Conservation (phyloP, 805 yeast genomes). For the Ogataea wickerhamii region DNA sequence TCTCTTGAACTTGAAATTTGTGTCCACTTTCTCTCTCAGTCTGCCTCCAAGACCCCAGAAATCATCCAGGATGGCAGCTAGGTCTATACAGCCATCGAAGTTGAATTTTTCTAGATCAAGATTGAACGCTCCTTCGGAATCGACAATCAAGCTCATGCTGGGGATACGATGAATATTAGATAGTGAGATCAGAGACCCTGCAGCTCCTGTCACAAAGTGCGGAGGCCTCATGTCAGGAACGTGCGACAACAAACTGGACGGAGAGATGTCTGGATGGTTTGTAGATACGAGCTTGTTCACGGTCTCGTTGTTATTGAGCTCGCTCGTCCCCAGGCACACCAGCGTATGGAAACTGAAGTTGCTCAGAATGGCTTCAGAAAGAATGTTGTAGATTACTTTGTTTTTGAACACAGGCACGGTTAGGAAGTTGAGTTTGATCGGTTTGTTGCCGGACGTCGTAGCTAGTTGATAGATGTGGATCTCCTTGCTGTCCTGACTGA, state of each 20-base stretch:
- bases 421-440: constrained; percentile 10
- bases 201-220: constrained; percentile 43
- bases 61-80: constrained; percentile 19
- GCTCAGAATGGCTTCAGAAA: constrained; percentile 15
- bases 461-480: constrained; percentile 14
- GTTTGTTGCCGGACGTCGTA: not conserved
- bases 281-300: constrained; percentile 15
- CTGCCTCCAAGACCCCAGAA: constrained; percentile 9
- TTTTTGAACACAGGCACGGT: constrained; percentile 23
- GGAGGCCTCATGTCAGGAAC: constrained; percentile 46
- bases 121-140: constrained; percentile 45
- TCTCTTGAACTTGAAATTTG: constrained; percentile 12
- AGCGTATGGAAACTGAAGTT: constrained; percentile 12
- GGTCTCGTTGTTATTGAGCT: constrained; percentile 17
- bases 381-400: constrained; percentile 24
- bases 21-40: constrained; percentile 9
- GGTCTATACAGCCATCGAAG: constrained; percentile 39
- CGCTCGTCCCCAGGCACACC: constrained; percentile 24
- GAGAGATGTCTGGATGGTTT: not conserved
- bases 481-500: constrained; percentile 22
- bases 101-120: constrained; percentile 44
- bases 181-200: constrained; percentile 38
- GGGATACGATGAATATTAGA: constrained; percentile 12
- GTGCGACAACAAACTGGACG: constrained; percentile 8
- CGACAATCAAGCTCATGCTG: constrained; percentile 25